Evolutionary conservation across 805 yeast genomes (phyloP), one percentile per base, ranked within the genome.

Genomic region (Pichia phayaonensis): DNA sequence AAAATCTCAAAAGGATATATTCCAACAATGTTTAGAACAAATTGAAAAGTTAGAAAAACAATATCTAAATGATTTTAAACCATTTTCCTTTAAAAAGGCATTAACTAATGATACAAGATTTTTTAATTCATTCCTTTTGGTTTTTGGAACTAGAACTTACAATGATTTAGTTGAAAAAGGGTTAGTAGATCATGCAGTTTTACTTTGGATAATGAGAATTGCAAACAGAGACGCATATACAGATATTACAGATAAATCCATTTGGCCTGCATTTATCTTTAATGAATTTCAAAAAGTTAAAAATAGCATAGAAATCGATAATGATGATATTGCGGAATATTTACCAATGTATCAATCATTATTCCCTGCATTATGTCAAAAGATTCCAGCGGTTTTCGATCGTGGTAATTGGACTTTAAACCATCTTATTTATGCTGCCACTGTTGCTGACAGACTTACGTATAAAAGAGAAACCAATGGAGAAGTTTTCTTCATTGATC

Each of bases 161-260:
- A 82, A 79, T 5, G 80, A 77, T 44, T 58, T 85, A 16, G 59
- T 74, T 2, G 70, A 64, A 3, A 69, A 76, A 42, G 70, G 73
- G 41, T 71, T 80, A 44, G 66, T 80, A 51, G 83, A 81, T 50
- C 84, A 82, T 56, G 75, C 77, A 2, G 68, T 86, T 63, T 62
- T 83, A 21, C 63, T 86, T 40, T 86, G 84, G 79, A 68, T 85
- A 24, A 77, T 85, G 36, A 72, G 89, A 57, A 75, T 79, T 51
- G 68, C 72, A 50, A 84, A 82, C 60, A 69, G 68, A 43, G 56
- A 61, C 4, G 64, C 61, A 16, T 70, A 72, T 49, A 64, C 57
- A 27, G 61, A 10, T 18, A 29, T 48, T 3, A 45, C n/a, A 2
- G 74, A 70, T 38, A 61, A 61, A 21, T 63, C 67, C 38, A 64